Evolutionary conservation across 2,329 filamentous ascomycete species (phyloP), one percentile per base, ranked within the genome.

Genomic region (Phoma sp.): DNA sequence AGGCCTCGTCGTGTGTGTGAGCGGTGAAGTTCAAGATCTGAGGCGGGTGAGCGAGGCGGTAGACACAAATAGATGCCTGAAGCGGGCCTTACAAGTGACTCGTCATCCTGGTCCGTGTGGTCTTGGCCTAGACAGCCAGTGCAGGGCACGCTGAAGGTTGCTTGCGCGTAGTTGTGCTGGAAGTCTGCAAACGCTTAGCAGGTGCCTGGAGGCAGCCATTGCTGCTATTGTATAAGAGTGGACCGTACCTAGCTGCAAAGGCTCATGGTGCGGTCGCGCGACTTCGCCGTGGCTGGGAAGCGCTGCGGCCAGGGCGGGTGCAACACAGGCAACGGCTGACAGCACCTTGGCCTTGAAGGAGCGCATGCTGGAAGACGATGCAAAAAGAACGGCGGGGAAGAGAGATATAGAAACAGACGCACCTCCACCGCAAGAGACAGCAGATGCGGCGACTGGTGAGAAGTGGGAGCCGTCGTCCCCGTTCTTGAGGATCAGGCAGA

Each of bases 21-120:
- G 76, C 73, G 51, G 76, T 73, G 55, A 80, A 74, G 57, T 73
- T 76, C 58, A 80, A 71, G 47, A 74, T 67, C 78, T 80, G 62
- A 57, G 22, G 57, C 47, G 48, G 38, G 68, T 76, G 57, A 76
- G 69, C 60, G 49, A 45, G 43, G 47, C 53, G 47, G 59, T 63
- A 61, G 45, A 39, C 46, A 60, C 63, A 49, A 46, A 46, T 63
- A 63, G 72, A 57, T 70, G 69, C 68, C 70, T 73, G 68, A 66
- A 68, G 69, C 64, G 63, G 67, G 66, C 71, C 74, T 70, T 71
- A 76, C 73, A 49, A 76, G 67, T 47, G 74, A 70, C 62, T 76
- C 75, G 74, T 77, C 75, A 76, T 72, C 70, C 58, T 66, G 67
- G 67, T 63, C 63, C 64, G 69, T 71, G 69, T 73, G 67, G 60